Base-by-base conservation (phyloP, 2,329 filamentous ascomycete species). In the Coleophoma eucalyptorum region DNA sequence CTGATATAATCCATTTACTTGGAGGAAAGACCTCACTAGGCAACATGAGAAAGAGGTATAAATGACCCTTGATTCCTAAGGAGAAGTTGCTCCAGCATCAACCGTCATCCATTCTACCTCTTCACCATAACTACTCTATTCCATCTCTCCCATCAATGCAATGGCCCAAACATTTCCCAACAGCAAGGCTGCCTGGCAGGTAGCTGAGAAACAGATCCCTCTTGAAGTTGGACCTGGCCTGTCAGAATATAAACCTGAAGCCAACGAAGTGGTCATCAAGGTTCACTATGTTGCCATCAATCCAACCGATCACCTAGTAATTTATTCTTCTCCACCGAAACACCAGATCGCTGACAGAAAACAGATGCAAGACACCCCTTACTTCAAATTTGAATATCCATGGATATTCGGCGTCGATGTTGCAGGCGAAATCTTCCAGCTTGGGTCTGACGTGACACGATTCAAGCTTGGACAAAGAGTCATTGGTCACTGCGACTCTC, bases 361-460 rank as follows among this genome's bases (percentile, higher is more conserved):
- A 41, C 48, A 56, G 60, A 52, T 57, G 33, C 55, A 62, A 51
- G 55, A 55, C 19, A 18, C 6, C 11, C 42, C 53, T 8, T 52
- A 50, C 20, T 40, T 53, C 2, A n/a, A 44, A 10, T 8, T 56
- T 12, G 13, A 31, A 19, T 58, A 60, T 43, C 57, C 60, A 3
- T 50, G 32, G 16, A 63, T 65, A 20, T 50, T 63, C 3, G 64
- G 64, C 2, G 45, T 40, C 5, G 63, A 65, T 40, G 53, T 63
- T 20, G 55, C 63, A 2, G 63, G 64, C 10, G 59, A 56, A 7
- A 50, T 66, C 16, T 46, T 56, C 5, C 48, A 75, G 54, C 65
- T 77, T 6, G 76, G 75, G 3, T 62, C 68, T n/a, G 64, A 63
- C 7, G 74, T 78, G 5, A 68, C 67, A 6, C 66, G 72, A 10